These are phyloP conservation scores for Nitzschia inconspicua DNA, from an alignment of 108 stramenopile genomes.

Conservation along the genomic window DNA sequence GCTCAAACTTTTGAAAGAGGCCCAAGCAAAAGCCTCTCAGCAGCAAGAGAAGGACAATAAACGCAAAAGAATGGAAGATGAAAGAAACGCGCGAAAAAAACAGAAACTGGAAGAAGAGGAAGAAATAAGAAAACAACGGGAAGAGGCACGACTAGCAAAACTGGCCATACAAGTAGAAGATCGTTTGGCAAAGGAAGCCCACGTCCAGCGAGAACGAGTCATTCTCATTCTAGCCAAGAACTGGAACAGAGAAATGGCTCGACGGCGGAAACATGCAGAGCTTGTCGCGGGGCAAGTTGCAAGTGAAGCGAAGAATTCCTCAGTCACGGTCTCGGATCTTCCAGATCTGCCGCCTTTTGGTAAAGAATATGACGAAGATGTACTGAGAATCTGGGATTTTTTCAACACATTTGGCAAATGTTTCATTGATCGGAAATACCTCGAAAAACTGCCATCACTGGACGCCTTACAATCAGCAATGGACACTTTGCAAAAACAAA, in stretches of 20 bases:
- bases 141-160: constrained; percentile 65
- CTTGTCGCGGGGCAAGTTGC: constrained; percentile 50
- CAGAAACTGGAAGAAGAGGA: constrained; percentile 74
- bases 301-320: background rate
- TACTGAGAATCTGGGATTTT: constrained; percentile 79
- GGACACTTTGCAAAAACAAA: constrained; percentile 35
- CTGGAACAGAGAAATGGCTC: constrained; percentile 60
- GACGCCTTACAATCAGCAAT: constrained; percentile 71
- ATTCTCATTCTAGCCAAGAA: constrained; percentile 55
- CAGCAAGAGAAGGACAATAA: constrained; percentile 53
- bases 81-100: constrained; percentile 54
- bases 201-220: constrained; percentile 64
- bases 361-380: constrained; percentile 66
- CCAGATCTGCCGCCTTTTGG: constrained; percentile 54
- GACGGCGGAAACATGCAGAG: constrained; percentile 70
- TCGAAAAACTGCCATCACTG: constrained; percentile 49
- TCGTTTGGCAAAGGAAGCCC: constrained; percentile 71
- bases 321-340: background rate
- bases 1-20: constrained; percentile 38
- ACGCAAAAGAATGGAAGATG: constrained; percentile 55
- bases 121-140: constrained; percentile 61
- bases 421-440: constrained; percentile 40
- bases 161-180: constrained; percentile 77
- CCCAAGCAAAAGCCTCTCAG: constrained; percentile 27
- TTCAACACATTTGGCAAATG: constrained; percentile 64